Base-by-base conservation (phyloP, 23 red algal species). In the Gracilaria vermiculophylla region DNA sequence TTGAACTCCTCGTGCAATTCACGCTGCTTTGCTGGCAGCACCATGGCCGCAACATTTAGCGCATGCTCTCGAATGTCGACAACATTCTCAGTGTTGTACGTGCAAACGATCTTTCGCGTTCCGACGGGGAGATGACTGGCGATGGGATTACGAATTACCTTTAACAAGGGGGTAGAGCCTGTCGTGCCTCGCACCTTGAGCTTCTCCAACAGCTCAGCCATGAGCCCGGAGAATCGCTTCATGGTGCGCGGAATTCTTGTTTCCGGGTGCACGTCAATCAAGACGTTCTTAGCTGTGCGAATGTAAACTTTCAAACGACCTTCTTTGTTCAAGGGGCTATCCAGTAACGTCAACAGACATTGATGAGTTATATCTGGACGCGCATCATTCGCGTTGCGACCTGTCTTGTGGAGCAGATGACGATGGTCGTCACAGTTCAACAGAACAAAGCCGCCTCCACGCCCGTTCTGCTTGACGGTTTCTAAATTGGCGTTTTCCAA, bases 281-380 rank as follows among this genome's bases (percentile, higher is more conserved):
- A 83, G 25, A 93, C 92, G 53, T 95, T 95, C 52, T 82, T 58
- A 8, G 53, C 60, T 15, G 97, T 99, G 79, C 92, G 97, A 33
- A 99, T 77, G 62, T 89, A 99, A 28, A 99, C 90, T 23, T 86
- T 84, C 69, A 99, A 87, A 50, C 62, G 83, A 28, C 89, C 97
- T 15, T 89, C 91, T 82, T 99, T 99, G 92, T 99, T 99, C 39
- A 99, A 79, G 21, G 97, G 97, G 41, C 81, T 92, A 74, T 99
- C 97, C 28, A 95, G 37, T 64, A 99, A 60, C 74, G 89, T 77
- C 36, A 99, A 55, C 25, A 99, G 86, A 74, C 97, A 99, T 77
- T 99, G 97, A 57, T 99, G 97, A 37, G 91, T 88, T 35, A 99
- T 96, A 66, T 99, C 97, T 23, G 97, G 97, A 23, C 97, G 97